Conservation (phyloP, 2,329 filamentous ascomycete genomes). For the Cladophialophora bantiana region DNA sequence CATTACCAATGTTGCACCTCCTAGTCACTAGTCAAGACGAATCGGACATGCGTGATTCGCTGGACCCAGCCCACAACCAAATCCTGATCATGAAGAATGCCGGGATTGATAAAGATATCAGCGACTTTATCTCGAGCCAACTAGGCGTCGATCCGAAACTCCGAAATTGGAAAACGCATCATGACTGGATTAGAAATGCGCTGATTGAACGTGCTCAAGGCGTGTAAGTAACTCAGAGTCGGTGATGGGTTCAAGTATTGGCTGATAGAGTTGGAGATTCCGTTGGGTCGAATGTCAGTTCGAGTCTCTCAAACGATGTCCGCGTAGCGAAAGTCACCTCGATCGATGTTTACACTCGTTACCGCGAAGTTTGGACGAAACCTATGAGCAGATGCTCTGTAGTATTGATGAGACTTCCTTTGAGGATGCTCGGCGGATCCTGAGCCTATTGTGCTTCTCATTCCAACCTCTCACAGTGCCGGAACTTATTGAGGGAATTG, state of each 20-base stretch:
- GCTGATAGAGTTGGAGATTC: constrained; percentile 40
- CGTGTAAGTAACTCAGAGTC: constrained; percentile 27
- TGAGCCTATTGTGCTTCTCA: not conserved
- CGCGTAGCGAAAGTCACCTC: constrained; percentile 35
- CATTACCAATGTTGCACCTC: constrained; percentile 39
- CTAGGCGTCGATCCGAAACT: constrained; percentile 34
- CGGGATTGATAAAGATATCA: constrained; percentile 39
- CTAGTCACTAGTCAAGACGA: constrained; percentile 42
- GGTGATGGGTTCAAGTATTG: not conserved
- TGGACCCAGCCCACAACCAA: constrained; percentile 31
- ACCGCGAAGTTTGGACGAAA: constrained; percentile 43
- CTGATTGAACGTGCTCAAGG: constrained; percentile 29
- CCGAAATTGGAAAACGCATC: not conserved
- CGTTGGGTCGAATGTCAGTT: constrained; percentile 44
- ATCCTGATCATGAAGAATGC: constrained; percentile 33
- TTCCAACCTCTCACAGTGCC: not conserved
- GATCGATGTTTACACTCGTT: constrained; percentile 40
- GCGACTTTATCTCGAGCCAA: constrained; percentile 37
- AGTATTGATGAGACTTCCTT: constrained; percentile 33
- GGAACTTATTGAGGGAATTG: not conserved
- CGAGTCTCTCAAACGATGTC: constrained; percentile 34
- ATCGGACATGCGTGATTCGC: constrained; percentile 34
- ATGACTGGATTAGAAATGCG: no score
- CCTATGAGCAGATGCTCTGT: constrained; percentile 44
- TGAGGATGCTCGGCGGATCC: not conserved